Evolutionary conservation across 179 eudicot species (phyloP).

Genomic region (Beta corolliflora): DNA sequence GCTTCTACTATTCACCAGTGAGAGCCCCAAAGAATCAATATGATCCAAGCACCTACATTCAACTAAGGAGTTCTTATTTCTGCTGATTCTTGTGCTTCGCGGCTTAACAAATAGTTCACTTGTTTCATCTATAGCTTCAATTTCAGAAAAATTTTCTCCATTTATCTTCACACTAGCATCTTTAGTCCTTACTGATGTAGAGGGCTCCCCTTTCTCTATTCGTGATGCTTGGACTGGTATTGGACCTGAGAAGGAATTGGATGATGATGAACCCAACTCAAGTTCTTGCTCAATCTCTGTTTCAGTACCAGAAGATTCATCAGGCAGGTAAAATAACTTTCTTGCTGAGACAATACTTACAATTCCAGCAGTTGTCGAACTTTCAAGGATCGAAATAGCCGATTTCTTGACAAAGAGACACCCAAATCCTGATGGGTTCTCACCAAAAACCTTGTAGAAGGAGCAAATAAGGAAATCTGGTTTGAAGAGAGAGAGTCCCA

Average conservation of each 20-base stretch:
- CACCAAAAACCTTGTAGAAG: conserved; percentile 91
- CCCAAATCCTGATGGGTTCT: conserved; percentile 90
- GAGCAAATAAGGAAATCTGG: conserved; percentile 88
- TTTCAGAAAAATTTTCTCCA: conserved; percentile 22
- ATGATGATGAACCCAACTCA: conserved; percentile 24
- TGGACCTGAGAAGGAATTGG: conserved; percentile 40
- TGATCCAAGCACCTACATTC: conserved; percentile 89
- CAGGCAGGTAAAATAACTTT: conserved; percentile 38
- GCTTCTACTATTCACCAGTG: conserved; percentile 59
- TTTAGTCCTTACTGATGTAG: conserved; percentile 24
- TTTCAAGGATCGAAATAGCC: conserved; percentile 48
- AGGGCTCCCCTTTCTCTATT: conserved; percentile 38
- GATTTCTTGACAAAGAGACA: conserved; percentile 89
- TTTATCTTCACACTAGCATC: conserved; percentile 8
- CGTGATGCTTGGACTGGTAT: conserved; percentile 18
- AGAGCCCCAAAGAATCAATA: conserved; percentile 68
- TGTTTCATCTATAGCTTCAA: conserved; percentile 26
- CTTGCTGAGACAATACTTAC: conserved; percentile 54
- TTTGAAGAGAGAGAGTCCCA: conserved; percentile 71
- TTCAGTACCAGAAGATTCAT: conserved; percentile 42
- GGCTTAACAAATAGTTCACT: not conserved
- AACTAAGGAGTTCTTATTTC: conserved; percentile 26
- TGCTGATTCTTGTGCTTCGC: conserved; percentile 8
- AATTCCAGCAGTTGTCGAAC: conserved; percentile 57
- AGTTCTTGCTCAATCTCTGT: conserved; percentile 33